These are phyloP conservation scores for Gymnopilus dilepis DNA, from an alignment of 768 basidiomycete species.

Conservation along the genomic window DNA sequence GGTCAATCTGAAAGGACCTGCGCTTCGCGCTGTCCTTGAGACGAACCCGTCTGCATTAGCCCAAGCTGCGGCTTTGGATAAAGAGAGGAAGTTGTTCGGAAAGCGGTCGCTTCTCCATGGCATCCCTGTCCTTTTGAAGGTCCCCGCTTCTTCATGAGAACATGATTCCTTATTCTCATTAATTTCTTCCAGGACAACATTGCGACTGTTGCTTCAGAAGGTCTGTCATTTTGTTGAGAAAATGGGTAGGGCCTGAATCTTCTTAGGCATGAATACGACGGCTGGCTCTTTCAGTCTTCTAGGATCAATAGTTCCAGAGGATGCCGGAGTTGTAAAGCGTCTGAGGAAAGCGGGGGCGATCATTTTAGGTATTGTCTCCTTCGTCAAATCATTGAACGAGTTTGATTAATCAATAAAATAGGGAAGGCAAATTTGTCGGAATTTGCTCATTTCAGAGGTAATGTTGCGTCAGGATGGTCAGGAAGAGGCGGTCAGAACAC, in stretches of 20 bases:
- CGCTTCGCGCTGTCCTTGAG: conserved; percentile 63
- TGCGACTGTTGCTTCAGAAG: conserved; percentile 49
- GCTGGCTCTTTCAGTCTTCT: conserved; percentile 49
- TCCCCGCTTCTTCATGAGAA: conserved; percentile 11
- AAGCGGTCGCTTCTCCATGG: conserved; percentile 57
- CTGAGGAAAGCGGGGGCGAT: conserved; percentile 50
- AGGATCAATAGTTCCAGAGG: conserved; percentile 48
- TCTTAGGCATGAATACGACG: conserved; percentile 51
- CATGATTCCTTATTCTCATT: not conserved
- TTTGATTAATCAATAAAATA: conserved; percentile 9
- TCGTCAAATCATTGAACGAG: not conserved
- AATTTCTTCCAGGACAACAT: conserved; percentile 45
- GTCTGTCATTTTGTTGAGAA: conserved; percentile 21
- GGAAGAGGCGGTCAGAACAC: conserved; percentile 58
- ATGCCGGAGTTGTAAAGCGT: conserved; percentile 49
- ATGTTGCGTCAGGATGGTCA: conserved; percentile 57
- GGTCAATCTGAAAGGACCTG: conserved; percentile 64
- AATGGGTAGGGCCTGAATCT: not conserved
- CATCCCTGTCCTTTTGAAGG: conserved; percentile 57
- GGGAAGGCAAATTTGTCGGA: conserved; percentile 64
- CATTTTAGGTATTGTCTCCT: conserved; percentile 40
- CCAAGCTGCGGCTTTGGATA: conserved; percentile 56
- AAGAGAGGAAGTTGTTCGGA: conserved; percentile 44
- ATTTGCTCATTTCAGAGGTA: conserved; percentile 53
- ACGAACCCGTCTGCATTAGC: conserved; percentile 55